Evolutionary conservation across 768 basidiomycete species (phyloP).

Genomic region (Ephemerocybe angulata): DNA sequence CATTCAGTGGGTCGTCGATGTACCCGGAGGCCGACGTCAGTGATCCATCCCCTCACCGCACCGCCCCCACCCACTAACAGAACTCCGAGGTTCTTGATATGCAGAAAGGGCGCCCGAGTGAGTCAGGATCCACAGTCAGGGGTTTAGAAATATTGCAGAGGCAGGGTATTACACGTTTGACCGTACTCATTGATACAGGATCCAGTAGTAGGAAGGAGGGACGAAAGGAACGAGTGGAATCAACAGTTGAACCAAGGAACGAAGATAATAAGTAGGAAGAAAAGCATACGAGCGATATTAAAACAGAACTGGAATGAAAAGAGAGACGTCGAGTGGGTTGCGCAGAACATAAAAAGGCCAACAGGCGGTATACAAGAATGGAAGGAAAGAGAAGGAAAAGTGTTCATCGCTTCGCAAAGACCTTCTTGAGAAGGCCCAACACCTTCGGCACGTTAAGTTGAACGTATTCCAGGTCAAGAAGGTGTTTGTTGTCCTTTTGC

Average conservation of each 20-base stretch:
- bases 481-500: constrained; percentile 99
- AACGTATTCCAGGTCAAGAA: constrained; percentile 96
- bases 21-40: too few species aligned
- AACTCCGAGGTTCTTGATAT: too few species aligned
- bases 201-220: constrained; percentile 12
- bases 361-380: constrained; percentile 17
- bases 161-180: constrained; percentile 11
- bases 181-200: constrained; percentile 8
- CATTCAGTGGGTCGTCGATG: too few species aligned
- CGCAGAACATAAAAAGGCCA: constrained; percentile 4
- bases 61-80: too few species aligned
- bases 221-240: constrained; percentile 9
- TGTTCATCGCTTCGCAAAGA: constrained; percentile 79
- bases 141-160: too few species aligned
- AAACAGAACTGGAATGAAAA: neutral
- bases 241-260: constrained; percentile 12
- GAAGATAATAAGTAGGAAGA: constrained; percentile 11
- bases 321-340: constrained; percentile 1
- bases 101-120: too few species aligned
- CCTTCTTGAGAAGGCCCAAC: constrained; percentile 87
- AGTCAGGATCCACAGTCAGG: too few species aligned
- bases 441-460: constrained; percentile 97
- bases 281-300: constrained; percentile 1
- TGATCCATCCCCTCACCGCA: too few species aligned
- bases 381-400: constrained; percentile 8